Conservation (phyloP, 768 basidiomycete species). For the Mycena chlorophos region DNA sequence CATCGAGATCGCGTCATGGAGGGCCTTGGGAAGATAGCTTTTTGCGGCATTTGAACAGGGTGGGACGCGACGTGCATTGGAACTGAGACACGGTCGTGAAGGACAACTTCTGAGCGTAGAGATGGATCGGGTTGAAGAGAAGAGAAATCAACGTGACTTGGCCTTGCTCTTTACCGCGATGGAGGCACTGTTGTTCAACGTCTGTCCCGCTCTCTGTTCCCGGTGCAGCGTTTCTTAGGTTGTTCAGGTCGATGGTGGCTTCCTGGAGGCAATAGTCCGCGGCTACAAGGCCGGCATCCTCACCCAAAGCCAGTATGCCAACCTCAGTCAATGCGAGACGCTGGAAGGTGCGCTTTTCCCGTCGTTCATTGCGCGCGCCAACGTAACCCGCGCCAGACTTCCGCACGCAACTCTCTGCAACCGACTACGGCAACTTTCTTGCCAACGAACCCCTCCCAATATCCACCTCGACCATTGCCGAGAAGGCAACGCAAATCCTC, state of each 20-base stretch:
- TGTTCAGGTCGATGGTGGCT: conserved; percentile 67
- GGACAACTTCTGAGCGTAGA: too few species aligned
- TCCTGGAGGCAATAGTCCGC: conserved; percentile 78
- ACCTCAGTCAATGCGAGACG: conserved; percentile 94
- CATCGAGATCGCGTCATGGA: conserved; percentile 1
- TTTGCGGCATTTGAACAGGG: neutral
- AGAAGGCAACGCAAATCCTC: conserved; percentile 91
- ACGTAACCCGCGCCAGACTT: conserved; percentile 61
- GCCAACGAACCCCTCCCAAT: conserved; percentile 94
- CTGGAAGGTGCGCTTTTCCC: conserved; percentile 71
- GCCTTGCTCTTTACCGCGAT: conserved; percentile 40
- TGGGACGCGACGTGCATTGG: neutral
- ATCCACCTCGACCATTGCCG: conserved; percentile 92
- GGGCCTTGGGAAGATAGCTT: neutral
- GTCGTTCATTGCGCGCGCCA: neutral
- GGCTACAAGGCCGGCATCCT: conserved; percentile 95
- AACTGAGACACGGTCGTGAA: too few species aligned
- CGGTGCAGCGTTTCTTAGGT: conserved; percentile 3
- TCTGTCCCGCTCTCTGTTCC: conserved; percentile 28
- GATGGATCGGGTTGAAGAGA: too few species aligned
- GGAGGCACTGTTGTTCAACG: conserved; percentile 92
- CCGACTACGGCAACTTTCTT: conserved; percentile 98
- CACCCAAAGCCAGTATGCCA: conserved; percentile 86
- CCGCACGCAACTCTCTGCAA: conserved; percentile 90
- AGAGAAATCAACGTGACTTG: too few species aligned